Base-by-base conservation (phyloP, 805 yeast species). In the Kodamaea fukazawae region DNA sequence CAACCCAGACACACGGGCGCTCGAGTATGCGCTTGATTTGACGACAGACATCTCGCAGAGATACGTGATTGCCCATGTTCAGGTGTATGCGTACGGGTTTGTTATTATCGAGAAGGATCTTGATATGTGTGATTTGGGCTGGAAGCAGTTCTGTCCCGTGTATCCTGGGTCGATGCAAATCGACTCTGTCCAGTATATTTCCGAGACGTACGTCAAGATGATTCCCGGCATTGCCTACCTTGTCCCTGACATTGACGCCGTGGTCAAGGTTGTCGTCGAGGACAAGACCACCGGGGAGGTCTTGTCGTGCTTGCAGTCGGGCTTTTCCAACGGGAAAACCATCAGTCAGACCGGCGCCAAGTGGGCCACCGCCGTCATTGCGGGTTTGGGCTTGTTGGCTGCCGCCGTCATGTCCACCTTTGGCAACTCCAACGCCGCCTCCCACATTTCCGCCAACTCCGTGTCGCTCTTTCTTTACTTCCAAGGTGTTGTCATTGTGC, bases 351-450 rank as follows among this genome's bases (percentile, higher is more conserved):
- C 49, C 5, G 62, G 62, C 13, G 57, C 83, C 42, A 84, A 86
- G 63, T 90, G 97, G 97, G 95, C 87, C 29, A 87, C 96, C 13
- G 97, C 97, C 1, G 82, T 83, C 14, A 71, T 89, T 52, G 88
- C 95, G 1, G 96, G 96, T 46, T 61, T 86, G 22, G 96, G 96
- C n/a, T 63, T 90, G 43, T 64, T 89, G 32, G 73, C 82, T 12
- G 86, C 95, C n/a, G 90, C 95, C 4, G 47, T 84, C n/a, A 70
- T 88, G 45, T 81, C 95, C 3, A 76, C 90, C 3, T 82, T 84
- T 59, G 96, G 96, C 42, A 86, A 85, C 60, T 85, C 96, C 7
- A 81, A 82, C 41, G 88, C 96, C 7, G 95, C 96, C 9, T 83
- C 95, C 13, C 90, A 86, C 58, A 78, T 90, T 49, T 79, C 95